Evolutionary conservation across 352 stramenopile species (phyloP), one percentile per base, ranked within the genome.

Genomic region (Saprolegnia parasitica): DNA sequence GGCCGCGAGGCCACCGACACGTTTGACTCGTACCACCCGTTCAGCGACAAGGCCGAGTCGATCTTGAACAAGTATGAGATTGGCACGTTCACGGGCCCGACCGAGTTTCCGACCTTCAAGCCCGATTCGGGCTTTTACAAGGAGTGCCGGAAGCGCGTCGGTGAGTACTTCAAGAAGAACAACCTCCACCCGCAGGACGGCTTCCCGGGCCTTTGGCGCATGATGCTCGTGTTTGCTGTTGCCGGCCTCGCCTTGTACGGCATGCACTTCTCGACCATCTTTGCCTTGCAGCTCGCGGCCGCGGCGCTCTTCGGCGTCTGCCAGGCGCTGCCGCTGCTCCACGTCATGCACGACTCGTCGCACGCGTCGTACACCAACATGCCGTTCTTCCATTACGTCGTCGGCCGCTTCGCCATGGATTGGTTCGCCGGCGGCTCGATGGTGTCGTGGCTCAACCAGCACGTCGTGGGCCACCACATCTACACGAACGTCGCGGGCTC

Each of bases 381-480:
- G 67, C 87, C 81, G 11, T 83, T 73, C 57, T 67, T 89, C 49
- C 96, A 88, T 80, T 79, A 76, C 26, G 64, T 93, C 40, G 89
- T 87, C 40, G 91, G 79, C 58, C 88, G 84, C 66, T 85, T 83
- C 56, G 86, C 78, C 46, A 91, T 98, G 80, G 90, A 98, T 76
- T 97, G 90, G 83, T 93, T 96, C 37, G 84, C 89, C 20, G 91
- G 91, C 35, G 87, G 85, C n/a, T 95, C 79, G 80, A 97, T 96
- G 87, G 78, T 88, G 67, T 97, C 85, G 78, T 98, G 90, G 93
- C 86, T 97, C 40, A 95, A 98, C 74, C 95, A 98, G 78, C 95
- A 98, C 81, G 93, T 97, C 6, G 91, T 98, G 68, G 95, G 91
- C 56, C 95, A 98, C 78, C 95, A 98, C 81, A 93, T 94, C 67